Percentiles rank a stretch among this genome's conserved stretches.
Conservation (phyloP, 768 basidiomycete species). For the Termitomyces titanicus region DNA sequence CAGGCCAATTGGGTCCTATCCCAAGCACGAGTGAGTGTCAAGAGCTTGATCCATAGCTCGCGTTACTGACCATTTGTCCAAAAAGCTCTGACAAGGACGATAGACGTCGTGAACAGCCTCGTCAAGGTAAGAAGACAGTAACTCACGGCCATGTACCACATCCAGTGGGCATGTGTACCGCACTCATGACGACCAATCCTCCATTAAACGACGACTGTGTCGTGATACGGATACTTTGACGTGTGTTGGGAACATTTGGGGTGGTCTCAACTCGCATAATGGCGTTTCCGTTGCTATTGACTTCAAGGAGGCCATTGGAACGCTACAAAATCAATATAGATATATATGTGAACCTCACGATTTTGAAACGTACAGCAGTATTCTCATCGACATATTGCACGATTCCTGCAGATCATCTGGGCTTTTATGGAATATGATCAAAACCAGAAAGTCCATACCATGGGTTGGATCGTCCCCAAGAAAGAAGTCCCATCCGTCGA, state of each 20-base stretch:
- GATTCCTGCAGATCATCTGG: slow-evolving; percentile 21
- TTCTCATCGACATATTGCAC: slow-evolving; percentile 65
- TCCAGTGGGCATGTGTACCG: slow-evolving; percentile 86
- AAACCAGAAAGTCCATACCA: slow-evolving; percentile 33
- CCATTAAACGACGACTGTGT: slow-evolving; percentile 57
- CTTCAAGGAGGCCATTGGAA: slow-evolving; percentile 53
- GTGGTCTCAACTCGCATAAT: slow-evolving; percentile 91
- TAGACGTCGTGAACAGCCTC: not conserved
- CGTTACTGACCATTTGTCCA: slow-evolving; percentile 41
- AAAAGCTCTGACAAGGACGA: slow-evolving; percentile 32
- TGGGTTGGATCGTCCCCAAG: slow-evolving; percentile 70
- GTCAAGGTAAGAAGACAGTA: not conserved
- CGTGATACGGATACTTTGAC: slow-evolving; percentile 78
- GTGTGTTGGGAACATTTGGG: slow-evolving; percentile 56
- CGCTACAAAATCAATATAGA: slow-evolving; percentile 30
- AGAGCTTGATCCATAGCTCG: slow-evolving; percentile 11
- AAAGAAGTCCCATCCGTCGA: slow-evolving; percentile 78
- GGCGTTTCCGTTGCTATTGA: slow-evolving; percentile 72
- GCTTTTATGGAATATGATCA: not conserved
- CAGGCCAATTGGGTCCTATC: slow-evolving; percentile 60
- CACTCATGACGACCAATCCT: slow-evolving; percentile 76
- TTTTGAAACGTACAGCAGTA: slow-evolving; percentile 47
- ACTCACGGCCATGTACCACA: slow-evolving; percentile 83
- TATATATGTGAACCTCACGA: not conserved
- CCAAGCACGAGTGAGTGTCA: slow-evolving; percentile 39